Evolutionary conservation across 2,329 filamentous ascomycete genomes (phyloP).

Genomic region (Hypoxylon sp.): DNA sequence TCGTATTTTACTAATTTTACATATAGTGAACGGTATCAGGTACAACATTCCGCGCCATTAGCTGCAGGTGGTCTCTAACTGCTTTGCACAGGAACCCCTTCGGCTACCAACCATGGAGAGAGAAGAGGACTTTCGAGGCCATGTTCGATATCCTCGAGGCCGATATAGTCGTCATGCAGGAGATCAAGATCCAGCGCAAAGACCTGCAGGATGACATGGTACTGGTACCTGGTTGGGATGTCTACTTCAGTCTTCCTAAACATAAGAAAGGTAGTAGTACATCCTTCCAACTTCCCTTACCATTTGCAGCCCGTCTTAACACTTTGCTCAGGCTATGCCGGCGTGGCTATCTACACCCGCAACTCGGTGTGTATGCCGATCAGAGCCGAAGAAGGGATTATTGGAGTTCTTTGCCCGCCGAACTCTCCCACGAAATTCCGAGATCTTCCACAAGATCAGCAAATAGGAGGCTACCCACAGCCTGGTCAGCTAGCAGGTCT

Average conservation of each 20-base stretch:
- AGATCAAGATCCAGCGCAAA: slow-evolving; percentile 94
- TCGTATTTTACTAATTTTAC: slow-evolving; percentile 36
- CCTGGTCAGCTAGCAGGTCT: slow-evolving; percentile 68
- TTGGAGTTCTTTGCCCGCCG: slow-evolving; percentile 78
- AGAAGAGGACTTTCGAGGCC: slow-evolving; percentile 73
- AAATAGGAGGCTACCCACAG: slow-evolving; percentile 89
- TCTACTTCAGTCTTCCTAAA: slow-evolving; percentile 91
- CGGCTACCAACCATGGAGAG: slow-evolving; percentile 82
- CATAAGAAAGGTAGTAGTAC: slow-evolving; percentile 82
- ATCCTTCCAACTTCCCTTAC: not conserved
- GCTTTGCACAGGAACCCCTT: slow-evolving; percentile 72
- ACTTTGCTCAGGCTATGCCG: slow-evolving; percentile 79
- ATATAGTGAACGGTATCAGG: slow-evolving; percentile 80
- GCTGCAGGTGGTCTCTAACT: slow-evolving; percentile 21
- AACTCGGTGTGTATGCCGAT: slow-evolving; percentile 85
- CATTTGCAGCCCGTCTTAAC: slow-evolving; percentile 22
- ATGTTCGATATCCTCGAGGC: slow-evolving; percentile 96
- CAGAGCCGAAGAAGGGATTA: slow-evolving; percentile 91
- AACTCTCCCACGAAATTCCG: slow-evolving; percentile 75
- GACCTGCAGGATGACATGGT: slow-evolving; percentile 96
- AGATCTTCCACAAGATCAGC: slow-evolving; percentile 74
- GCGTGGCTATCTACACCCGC: slow-evolving; percentile 94
- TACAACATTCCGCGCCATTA: slow-evolving; percentile 47
- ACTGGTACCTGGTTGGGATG: slow-evolving; percentile 92
- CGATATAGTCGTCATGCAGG: slow-evolving; percentile 94